phyloP scores from a whole-genome alignment of 2,329 filamentous ascomycete genomes.

The Cladosporium austrohemisphaericum region DNA sequence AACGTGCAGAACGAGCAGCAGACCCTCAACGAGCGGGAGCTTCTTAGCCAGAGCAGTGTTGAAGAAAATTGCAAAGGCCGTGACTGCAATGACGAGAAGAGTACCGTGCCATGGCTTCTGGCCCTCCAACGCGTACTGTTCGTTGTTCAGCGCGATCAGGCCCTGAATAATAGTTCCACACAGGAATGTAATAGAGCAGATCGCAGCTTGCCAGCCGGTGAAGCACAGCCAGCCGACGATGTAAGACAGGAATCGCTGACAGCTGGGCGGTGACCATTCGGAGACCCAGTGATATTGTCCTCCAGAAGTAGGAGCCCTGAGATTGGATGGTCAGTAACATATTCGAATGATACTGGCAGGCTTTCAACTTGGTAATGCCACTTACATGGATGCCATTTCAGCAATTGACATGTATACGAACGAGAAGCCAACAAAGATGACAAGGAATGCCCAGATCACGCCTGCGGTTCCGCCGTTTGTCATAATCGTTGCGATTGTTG shows the following conservation, averaged over 20 bases:
- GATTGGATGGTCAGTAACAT: neutral
- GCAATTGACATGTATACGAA: conserved; percentile 46
- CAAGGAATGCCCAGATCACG: conserved; percentile 34
- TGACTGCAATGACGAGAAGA: conserved; percentile 39
- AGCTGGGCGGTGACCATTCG: conserved; percentile 41
- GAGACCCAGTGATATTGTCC: conserved; percentile 48
- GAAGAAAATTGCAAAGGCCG: conserved; percentile 39
- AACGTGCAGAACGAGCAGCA: conserved; percentile 44
- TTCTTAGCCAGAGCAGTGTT: conserved; percentile 48
- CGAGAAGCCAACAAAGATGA: conserved; percentile 32
- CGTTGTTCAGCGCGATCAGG: conserved; percentile 37
- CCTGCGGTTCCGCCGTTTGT: conserved; percentile 30
- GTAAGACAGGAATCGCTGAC: conserved; percentile 42
- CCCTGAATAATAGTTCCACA: conserved; percentile 43
- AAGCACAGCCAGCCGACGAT: conserved; percentile 44
- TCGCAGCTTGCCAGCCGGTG: conserved; percentile 42
- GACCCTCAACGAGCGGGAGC: conserved; percentile 41
- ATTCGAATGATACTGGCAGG: neutral
- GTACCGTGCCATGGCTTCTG: conserved; percentile 39
- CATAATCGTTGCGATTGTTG: conserved; percentile 11
- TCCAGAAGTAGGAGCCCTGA: conserved; percentile 41
- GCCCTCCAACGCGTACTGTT: conserved; percentile 31
- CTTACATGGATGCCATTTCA: conserved; percentile 45
- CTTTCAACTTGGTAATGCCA: neutral
- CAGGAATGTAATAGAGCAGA: conserved; percentile 41